Conservation (phyloP, 352 stramenopile species). For the Globisporangium polare region DNA sequence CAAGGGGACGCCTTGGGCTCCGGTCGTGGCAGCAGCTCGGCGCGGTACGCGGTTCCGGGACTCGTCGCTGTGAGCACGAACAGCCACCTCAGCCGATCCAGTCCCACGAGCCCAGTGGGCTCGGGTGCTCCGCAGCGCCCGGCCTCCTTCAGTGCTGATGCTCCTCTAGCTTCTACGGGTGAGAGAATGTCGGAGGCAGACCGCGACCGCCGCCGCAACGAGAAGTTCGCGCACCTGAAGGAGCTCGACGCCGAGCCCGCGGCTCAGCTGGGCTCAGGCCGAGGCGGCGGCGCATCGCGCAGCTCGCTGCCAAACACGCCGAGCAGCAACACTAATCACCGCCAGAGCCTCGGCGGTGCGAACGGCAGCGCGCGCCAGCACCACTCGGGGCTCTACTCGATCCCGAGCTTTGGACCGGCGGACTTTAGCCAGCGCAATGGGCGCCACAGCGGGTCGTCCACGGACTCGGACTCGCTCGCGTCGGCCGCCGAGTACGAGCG, state of each 20-base stretch:
- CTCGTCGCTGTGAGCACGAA: background rate
- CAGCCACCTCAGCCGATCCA: slow-evolving; percentile 4
- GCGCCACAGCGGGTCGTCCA: slow-evolving; percentile 7
- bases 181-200: background rate
- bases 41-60: background rate
- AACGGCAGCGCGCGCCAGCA: background rate
- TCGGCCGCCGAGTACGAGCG: slow-evolving; percentile 33
- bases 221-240: slow-evolving; percentile 10
- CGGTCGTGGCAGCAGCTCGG: background rate
- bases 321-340: background rate
- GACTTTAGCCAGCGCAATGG: slow-evolving; percentile 5
- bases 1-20: slow-evolving; percentile 2
- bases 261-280: background rate
- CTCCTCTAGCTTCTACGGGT: background rate
- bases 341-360: background rate
- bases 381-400: slow-evolving; percentile 6
- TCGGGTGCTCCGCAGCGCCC: background rate
- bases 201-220: slow-evolving; percentile 3
- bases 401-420: slow-evolving; percentile 6
- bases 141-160: background rate
- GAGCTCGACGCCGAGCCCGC: slow-evolving; percentile 4
- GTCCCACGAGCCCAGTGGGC: slow-evolving; percentile 1
- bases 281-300: background rate
- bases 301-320: slow-evolving; percentile 8
- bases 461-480: slow-evolving; percentile 18